Evolutionary conservation across 75 land plant genomes (phyloP).

Genomic region (Azolla pinnata): DNA sequence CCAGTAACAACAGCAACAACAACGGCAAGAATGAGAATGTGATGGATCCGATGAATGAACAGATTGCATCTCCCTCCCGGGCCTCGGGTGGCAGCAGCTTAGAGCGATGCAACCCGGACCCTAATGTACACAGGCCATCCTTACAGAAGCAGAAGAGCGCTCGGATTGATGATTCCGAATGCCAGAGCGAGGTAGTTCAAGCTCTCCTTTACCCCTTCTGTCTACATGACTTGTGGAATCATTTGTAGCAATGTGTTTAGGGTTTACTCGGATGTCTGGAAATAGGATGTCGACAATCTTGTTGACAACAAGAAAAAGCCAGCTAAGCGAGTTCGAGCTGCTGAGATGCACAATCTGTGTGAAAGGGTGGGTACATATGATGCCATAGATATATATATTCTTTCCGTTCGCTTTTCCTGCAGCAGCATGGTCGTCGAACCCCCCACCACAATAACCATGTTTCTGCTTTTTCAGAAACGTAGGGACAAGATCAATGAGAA

Average conservation of each 20-base stretch:
- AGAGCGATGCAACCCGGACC: too few species aligned
- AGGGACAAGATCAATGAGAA: slow-evolving; percentile 51
- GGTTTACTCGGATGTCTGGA: not conserved
- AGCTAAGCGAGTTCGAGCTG: slow-evolving; percentile 59
- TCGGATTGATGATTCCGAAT: slow-evolving; percentile 27
- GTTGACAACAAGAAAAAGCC: slow-evolving; percentile 12
- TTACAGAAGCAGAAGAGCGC: slow-evolving; percentile 8
- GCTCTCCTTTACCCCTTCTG: not conserved
- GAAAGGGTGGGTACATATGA: slow-evolving; percentile 24
- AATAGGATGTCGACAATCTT: slow-evolving; percentile 17
- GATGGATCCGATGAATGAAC: not conserved
- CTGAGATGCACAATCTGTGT: slow-evolving; percentile 73
- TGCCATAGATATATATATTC: not conserved
- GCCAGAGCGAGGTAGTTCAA: slow-evolving; percentile 35
- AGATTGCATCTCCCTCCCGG: not conserved
- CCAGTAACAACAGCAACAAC: not conserved
- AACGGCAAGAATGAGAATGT: not conserved
- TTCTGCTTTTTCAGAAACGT: slow-evolving; percentile 28
- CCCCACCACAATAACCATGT: not conserved
- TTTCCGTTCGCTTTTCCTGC: not conserved
- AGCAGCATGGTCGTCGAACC: not conserved
- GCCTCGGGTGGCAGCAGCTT: slow-evolving; percentile 2
- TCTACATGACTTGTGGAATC: slow-evolving; percentile 5
- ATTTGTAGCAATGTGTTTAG: not conserved
- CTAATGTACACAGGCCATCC: too few species aligned